phyloP scores from a whole-genome alignment of 441 rosid species.

The Hura crepitans region DNA sequence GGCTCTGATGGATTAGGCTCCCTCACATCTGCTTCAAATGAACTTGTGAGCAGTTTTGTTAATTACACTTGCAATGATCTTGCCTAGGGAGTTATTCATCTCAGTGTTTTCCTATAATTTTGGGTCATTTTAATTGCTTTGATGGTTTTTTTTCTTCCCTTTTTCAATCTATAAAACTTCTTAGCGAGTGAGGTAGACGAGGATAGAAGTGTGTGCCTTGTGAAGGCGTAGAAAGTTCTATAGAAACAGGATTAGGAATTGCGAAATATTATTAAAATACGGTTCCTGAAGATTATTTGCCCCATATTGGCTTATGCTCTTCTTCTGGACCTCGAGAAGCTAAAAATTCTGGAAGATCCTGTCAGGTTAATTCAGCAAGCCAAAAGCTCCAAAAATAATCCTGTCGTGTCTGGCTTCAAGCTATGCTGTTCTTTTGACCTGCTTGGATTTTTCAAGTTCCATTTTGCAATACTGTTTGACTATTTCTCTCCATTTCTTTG shows the following conservation, averaged over 20 bases:
- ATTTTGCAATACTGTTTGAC: not conserved
- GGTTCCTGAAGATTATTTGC: not conserved
- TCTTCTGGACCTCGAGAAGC: not conserved
- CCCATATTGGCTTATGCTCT: not conserved
- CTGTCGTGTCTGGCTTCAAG: not conserved
- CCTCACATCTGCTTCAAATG: slow-evolving; percentile 50
- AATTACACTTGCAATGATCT: slow-evolving; percentile 16
- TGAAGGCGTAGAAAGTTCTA: not conserved
- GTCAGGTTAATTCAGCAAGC: not conserved
- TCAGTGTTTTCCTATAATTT: not conserved
- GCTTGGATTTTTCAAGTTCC: not conserved
- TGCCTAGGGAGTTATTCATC: not conserved
- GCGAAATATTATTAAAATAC: too few species aligned
- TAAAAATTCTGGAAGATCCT: not conserved
- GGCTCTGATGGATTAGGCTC: slow-evolving; percentile 52
- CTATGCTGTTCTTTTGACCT: not conserved
- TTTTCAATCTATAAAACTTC: not conserved
- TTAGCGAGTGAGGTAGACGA: not conserved
- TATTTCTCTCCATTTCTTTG: not conserved
- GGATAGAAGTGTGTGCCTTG: not conserved
- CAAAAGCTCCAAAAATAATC: not conserved
- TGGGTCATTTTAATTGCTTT: not conserved
- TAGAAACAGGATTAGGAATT: not conserved
- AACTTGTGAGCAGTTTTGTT: slow-evolving; percentile 37
- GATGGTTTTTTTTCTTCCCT: not conserved